Evolutionary conservation across 495 filamentous ascomycete genomes (phyloP).

Genomic region (Penicillium malachiteum): DNA sequence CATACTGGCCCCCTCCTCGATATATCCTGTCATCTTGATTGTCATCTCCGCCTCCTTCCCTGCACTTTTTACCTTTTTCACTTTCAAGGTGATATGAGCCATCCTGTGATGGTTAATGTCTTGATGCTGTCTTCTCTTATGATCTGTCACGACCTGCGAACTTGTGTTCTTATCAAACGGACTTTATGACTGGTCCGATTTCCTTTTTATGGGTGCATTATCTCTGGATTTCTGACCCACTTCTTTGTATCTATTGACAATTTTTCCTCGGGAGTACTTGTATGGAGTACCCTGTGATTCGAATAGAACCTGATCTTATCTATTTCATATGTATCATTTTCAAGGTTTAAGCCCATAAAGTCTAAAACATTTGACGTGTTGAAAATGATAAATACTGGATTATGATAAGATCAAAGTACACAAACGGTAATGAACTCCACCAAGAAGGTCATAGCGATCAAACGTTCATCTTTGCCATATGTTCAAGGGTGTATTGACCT

Average conservation of each 20-base stretch:
- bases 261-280: background rate
- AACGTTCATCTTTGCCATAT: background rate
- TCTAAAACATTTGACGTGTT: too few species aligned
- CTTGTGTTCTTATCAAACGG: background rate
- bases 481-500: slow-evolving; percentile 20
- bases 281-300: too few species aligned
- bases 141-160: slow-evolving; percentile 21
- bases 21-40: slow-evolving; percentile 12
- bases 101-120: slow-evolving; percentile 15
- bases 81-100: slow-evolving; percentile 13
- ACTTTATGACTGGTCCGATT: background rate
- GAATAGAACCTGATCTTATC: too few species aligned
- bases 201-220: background rate
- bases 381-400: too few species aligned
- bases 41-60: background rate
- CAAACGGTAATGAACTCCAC: too few species aligned
- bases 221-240: background rate
- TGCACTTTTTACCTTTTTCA: slow-evolving; percentile 11
- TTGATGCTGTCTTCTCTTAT: slow-evolving; percentile 25
- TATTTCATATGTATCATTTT: too few species aligned
- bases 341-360: too few species aligned
- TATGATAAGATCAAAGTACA: too few species aligned
- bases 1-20: slow-evolving; percentile 12
- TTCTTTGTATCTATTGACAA: slow-evolving; percentile 21
- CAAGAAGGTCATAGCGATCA: too few species aligned